phyloP scores from a whole-genome alignment of 2,329 filamentous ascomycete species.

The Cladosporium austrohemisphaericum region DNA sequence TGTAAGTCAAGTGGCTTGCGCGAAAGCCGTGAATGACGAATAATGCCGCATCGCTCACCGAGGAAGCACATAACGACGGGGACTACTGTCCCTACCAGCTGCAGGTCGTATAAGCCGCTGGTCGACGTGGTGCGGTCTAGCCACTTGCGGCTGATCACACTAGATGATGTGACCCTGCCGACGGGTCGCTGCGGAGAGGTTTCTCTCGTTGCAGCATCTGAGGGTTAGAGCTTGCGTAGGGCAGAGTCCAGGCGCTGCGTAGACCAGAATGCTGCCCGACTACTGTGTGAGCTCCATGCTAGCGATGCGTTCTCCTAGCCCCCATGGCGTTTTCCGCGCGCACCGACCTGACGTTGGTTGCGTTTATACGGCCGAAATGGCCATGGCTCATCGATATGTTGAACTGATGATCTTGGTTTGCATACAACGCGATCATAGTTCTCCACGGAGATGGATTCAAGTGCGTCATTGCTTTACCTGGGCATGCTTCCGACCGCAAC shows the following conservation, averaged over 20 bases:
- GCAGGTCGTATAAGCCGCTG: not conserved
- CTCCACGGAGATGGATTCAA: no score
- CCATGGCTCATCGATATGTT: not conserved
- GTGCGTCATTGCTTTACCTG: no score
- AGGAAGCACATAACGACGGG: not conserved
- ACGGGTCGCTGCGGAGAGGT: not conserved
- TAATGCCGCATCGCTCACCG: not conserved
- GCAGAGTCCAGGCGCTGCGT: not conserved
- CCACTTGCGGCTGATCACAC: slow-evolving; percentile 3
- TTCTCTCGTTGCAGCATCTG: not conserved
- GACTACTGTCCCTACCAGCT: not conserved
- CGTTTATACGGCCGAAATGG: not conserved
- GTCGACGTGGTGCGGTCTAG: not conserved
- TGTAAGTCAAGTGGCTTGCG: slow-evolving; percentile 8
- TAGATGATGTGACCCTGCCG: not conserved
- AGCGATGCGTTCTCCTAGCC: no score
- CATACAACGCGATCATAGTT: no score
- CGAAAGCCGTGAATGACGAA: not conserved
- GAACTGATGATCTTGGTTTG: no score
- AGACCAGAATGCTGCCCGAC: not conserved
- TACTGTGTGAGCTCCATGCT: not conserved
- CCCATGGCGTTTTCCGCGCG: no score
- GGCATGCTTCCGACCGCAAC: no score
- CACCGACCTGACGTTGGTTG: no score
- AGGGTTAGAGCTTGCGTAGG: not conserved